Percentiles rank a stretch among this genome's conserved stretches.
These are phyloP conservation scores for Podospora comata DNA, from an alignment of 495 filamentous ascomycete genomes.

Conservation along the genomic window DNA sequence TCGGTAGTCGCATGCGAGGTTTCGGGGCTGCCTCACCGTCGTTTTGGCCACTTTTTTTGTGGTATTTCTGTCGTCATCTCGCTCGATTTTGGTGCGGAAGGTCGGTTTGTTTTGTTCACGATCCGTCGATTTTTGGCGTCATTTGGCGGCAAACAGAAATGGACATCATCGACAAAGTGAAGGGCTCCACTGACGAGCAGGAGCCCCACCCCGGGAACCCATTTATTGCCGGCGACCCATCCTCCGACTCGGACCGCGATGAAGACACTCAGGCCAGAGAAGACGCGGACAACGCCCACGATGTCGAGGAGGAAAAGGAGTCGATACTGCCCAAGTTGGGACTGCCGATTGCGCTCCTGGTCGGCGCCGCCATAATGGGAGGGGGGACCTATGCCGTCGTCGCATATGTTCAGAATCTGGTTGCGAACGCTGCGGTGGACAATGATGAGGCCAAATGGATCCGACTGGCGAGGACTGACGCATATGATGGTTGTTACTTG, in stretches of 20 bases:
- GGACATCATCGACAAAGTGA: background rate
- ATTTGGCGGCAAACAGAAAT: background rate
- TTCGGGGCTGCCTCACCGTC: background rate
- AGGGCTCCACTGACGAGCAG: background rate
- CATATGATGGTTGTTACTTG: conserved; percentile 31
- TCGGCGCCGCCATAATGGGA: conserved; percentile 8
- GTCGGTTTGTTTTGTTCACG: background rate
- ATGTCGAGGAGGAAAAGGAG: background rate
- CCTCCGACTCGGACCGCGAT: background rate
- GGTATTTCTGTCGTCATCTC: background rate
- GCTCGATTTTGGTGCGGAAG: background rate
- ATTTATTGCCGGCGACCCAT: background rate
- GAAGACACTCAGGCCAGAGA: background rate
- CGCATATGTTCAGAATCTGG: conserved; percentile 21
- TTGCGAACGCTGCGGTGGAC: conserved; percentile 21
- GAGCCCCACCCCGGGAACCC: background rate
- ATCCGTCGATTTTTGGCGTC: conserved; percentile 1
- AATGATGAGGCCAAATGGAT: conserved; percentile 22
- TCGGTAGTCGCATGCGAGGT: background rate
- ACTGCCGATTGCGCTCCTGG: conserved; percentile 2
- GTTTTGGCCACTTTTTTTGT: background rate
- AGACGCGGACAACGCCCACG: background rate
- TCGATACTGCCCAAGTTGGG: background rate
- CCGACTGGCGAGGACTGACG: conserved; percentile 18
- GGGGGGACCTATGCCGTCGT: conserved; percentile 22